Base-by-base conservation (phyloP, 306 rosid species). In the Senna tora region DNA sequence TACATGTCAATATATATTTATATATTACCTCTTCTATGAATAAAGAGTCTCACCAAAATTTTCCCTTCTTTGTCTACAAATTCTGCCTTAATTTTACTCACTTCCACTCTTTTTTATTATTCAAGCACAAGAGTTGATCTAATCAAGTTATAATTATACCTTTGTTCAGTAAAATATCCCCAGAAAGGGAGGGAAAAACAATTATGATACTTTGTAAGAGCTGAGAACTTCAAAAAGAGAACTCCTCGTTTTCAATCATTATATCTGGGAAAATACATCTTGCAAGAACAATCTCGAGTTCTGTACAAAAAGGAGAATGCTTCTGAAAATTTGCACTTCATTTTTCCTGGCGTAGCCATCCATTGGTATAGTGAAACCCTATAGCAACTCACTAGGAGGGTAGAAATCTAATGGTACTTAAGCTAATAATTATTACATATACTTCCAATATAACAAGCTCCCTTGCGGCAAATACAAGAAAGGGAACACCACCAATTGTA, bases 401-500 rank as follows among this genome's bases (percentile, higher is more conserved):
- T 19, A 25, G 36, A 41, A 41, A 54, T 65, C 72, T 65, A 30
- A 7, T 14, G 56, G 16, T n/a, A 59, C 57, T 69, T 42, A 11
- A 22, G 7, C 62, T 67, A 75, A 75, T 42, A 43, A 32, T 51
- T 57, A 75, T 32, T 47, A 33, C 52, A 43, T 66, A 57, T 55
- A 56, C 25, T 58, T 51, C 56, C 49, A 68, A 19, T 53, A 53
- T 38, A 22, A 20, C 51, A 53, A 53, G 38, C 52, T 43, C 34
- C 21, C 52, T 8, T 21, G 22, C 1, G 74, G 25, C 9, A 38
- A 52, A 54, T 38, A 17, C 21, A 39, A 50, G 33, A 67, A 19
- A 5, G 17, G 45, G 64, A 36, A 13, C 34, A 5, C 49, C 16
- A 68, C 84, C 79, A 71, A 67, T 73, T 74, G 28, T 8, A 72